Evolutionary conservation across 2,329 filamentous ascomycete species (phyloP), one percentile per base, ranked within the genome.

Genomic region (Diaporthe sp.): DNA sequence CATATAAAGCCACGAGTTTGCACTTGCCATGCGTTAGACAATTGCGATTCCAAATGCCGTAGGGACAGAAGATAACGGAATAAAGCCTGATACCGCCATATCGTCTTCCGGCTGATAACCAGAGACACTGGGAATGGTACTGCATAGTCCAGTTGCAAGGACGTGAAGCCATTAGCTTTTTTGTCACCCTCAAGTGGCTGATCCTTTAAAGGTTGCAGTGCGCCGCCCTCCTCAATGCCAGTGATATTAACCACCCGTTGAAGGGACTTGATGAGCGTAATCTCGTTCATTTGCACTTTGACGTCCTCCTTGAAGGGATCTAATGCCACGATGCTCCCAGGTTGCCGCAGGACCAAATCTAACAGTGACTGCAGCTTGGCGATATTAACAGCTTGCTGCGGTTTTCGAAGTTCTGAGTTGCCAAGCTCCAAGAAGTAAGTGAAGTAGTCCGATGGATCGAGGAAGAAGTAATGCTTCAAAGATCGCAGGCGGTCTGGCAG

Each of bases 271-370:
- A 95, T 97, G 60, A 99, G 90, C 8, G 95, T 95, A 52, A 96
- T 92, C 79, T 98, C 95, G 82, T 98, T 98, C 94, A 98, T 98
- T 80, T 96, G 93, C 30, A 99, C 95, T 83, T 97, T 97, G 83
- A 99, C 95, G 81, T 99, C 96, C 84, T 99, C 97, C 82, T 98
- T 99, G 88, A 97, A 99, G 0, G 96, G 95, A 82, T 99, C 97
- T 74, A 97, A 90, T 0, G 96, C 95, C 19, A 97, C 96, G 64
- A 98, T 94, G 79, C 94, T 98, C 55, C 97, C 97, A 2, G 97
- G 95, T 80, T 99, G 97, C n/a, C 97, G 95, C 67, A 99, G 89
- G 0, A 98, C 96, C 35, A 98, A 90, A 82, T 99, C 97, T n/a
- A 99, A 90, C 38, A 99, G 87, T 13, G 95, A 98, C 83, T 99